phyloP scores from a whole-genome alignment of 257 asterid genomes.

The Gardenia jasminoides region DNA sequence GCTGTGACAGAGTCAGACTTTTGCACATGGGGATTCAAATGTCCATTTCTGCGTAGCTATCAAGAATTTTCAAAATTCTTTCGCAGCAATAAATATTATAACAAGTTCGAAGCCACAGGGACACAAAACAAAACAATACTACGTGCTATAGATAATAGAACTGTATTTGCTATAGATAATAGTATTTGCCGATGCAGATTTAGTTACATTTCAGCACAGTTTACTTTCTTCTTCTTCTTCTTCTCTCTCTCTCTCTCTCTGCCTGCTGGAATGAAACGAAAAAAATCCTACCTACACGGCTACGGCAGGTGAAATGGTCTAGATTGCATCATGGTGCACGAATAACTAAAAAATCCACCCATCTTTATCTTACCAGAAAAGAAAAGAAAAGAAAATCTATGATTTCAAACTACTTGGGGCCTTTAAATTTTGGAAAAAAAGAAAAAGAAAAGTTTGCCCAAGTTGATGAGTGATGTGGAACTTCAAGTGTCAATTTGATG shows the following conservation, averaged over 20 bases:
- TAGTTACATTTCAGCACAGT: too few species aligned
- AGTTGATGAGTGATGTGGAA: background rate
- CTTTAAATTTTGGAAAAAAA: background rate
- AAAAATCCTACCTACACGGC: too few species aligned
- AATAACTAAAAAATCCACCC: background rate
- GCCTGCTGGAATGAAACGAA: background rate
- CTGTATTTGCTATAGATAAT: too few species aligned
- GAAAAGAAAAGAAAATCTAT: background rate
- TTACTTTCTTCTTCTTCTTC: too few species aligned
- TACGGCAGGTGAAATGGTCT: background rate
- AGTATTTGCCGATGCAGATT: background rate
- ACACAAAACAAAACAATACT: too few species aligned
- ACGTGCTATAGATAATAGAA: too few species aligned
- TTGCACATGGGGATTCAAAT: slow-evolving; percentile 17
- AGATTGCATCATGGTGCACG: background rate
- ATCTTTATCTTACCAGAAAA: too few species aligned
- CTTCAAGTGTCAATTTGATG: background rate
- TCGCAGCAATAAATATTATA: background rate
- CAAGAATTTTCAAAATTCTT: background rate
- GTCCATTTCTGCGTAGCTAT: background rate
- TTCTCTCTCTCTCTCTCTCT: too few species aligned
- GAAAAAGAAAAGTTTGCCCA: background rate
- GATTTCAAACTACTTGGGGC: background rate
- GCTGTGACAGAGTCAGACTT: slow-evolving; percentile 13
- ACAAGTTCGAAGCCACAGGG: background rate